A percentile compares a stretch with the other conserved stretches of the same genome.
Conservation (phyloP, 2,329 filamentous ascomycete species). For the Fusarium sp. region DNA sequence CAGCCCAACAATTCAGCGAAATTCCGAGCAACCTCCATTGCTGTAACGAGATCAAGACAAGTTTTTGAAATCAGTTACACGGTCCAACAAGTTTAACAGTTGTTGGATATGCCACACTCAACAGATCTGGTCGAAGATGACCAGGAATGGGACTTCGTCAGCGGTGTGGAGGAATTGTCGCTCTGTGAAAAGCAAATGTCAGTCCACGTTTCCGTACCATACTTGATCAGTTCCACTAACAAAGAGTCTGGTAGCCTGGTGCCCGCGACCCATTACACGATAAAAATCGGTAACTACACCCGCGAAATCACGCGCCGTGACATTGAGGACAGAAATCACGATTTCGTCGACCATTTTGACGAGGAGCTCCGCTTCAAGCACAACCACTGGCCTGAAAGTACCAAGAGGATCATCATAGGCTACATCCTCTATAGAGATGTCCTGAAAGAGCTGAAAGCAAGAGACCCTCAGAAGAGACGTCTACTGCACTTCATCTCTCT, state of each 20-base stretch:
- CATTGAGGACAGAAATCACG: not conserved
- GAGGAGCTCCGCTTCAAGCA: not conserved
- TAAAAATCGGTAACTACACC: not conserved
- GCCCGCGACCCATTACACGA: not conserved
- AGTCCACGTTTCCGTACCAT: not conserved
- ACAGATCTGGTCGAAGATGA: not conserved
- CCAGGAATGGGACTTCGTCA: not conserved
- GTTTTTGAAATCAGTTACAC: no score
- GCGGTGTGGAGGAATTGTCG: not conserved
- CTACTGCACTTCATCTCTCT: not conserved
- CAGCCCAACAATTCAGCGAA: no score
- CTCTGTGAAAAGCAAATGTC: not conserved
- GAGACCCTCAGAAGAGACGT: not conserved
- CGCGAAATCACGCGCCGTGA: not conserved
- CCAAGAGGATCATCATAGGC: not conserved
- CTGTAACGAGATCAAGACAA: no score
- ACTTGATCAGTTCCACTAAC: not conserved
- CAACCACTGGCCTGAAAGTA: not conserved
- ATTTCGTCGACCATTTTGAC: not conserved
- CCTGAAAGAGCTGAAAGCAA: not conserved
- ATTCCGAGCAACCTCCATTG: no score
- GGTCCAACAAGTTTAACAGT: no score
- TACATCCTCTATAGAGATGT: not conserved
- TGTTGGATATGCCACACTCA: not conserved
- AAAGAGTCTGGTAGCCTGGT: not conserved